A percentile compares a stretch with the other conserved stretches of the same genome.
These are phyloP conservation scores for Fusarium sterilihyphosum DNA, from an alignment of 2,329 filamentous ascomycete species.

Conservation along the genomic window DNA sequence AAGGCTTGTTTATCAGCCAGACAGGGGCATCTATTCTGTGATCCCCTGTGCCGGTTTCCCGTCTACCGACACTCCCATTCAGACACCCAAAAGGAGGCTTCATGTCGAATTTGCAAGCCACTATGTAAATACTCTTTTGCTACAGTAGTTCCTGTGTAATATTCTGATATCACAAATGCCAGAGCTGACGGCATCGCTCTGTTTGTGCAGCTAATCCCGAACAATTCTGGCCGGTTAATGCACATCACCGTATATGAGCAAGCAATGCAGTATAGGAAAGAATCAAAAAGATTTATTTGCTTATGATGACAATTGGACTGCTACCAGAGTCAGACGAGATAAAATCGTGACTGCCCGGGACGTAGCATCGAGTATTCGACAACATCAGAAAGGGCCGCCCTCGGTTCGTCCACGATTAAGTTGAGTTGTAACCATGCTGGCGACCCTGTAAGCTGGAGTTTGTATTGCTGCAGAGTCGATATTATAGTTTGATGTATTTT, in stretches of 20 bases:
- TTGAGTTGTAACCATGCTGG: background rate
- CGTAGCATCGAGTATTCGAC: background rate
- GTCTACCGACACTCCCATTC: conserved; percentile 17
- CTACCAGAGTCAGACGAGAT: background rate
- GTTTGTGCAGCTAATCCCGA: background rate
- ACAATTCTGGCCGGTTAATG: background rate
- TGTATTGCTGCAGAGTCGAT: background rate
- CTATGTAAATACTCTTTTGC: conserved; percentile 43
- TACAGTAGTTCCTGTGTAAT: conserved; percentile 11
- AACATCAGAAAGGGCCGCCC: background rate
- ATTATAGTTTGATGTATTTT: background rate
- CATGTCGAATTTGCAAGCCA: conserved; percentile 38
- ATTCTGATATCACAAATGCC: background rate
- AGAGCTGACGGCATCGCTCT: background rate
- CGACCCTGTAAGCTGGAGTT: background rate
- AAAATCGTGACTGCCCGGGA: background rate
- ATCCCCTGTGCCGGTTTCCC: conserved; percentile 29
- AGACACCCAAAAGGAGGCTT: background rate
- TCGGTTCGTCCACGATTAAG: background rate
- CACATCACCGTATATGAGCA: background rate
- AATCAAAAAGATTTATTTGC: background rate
- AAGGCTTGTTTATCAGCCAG: conserved; percentile 21
- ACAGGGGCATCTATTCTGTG: conserved; percentile 25
- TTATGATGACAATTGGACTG: background rate
- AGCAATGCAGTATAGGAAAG: background rate